Base-by-base conservation (phyloP, 768 basidiomycete species). In the Termitomyces sp. region DNA sequence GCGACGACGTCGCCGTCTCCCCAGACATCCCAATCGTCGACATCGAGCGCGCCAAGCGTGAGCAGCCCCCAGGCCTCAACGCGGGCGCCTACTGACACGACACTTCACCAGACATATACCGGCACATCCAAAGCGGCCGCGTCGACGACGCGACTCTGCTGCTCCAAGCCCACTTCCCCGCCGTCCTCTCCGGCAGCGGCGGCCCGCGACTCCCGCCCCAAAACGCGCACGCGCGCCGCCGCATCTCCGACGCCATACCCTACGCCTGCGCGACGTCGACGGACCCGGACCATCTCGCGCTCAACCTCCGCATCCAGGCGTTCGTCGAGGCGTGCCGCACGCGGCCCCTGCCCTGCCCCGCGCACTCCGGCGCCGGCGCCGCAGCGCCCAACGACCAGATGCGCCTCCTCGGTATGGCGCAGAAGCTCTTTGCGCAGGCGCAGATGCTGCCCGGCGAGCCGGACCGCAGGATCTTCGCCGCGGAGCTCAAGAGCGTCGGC, bases 271-370 rank as follows among this genome's bases (percentile, higher is more conserved):
- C 83, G 3, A 86, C 82, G 1, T 87, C 92, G 6, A 77, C 85
- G 28, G 78, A 87, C 47, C 87, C 93, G n/a, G 69, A 75, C 1
- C 91, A 94, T 63, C 77, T 96, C 52, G 74, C 76, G 17, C 79
- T 98, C 59, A 94, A 97, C 66, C 84, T 98, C 40, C 87, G 87
- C 50, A 90, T 97, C 48, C 85, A 89, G 42, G 82, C 83, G 1
- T 98, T 97, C 73, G 85, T 91, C 64, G 95, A 98, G 70, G 80
- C 86, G 21, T 85, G 91, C 60, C 84, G 93, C 30, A 87, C 88
- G 2, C 67, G 80, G 12, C 88, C 90, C 3, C 76, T 91, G 17
- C 71, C 72, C 3, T 79, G 78, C 63, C 68, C 30, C 31, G 9
- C 31, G 9, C 31, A 33, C 9, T 1, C 10, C 10, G 31, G 10